phyloP scores from a whole-genome alignment of 176 grass and related monocot species.

The Hyparrhenia diplandra region DNA sequence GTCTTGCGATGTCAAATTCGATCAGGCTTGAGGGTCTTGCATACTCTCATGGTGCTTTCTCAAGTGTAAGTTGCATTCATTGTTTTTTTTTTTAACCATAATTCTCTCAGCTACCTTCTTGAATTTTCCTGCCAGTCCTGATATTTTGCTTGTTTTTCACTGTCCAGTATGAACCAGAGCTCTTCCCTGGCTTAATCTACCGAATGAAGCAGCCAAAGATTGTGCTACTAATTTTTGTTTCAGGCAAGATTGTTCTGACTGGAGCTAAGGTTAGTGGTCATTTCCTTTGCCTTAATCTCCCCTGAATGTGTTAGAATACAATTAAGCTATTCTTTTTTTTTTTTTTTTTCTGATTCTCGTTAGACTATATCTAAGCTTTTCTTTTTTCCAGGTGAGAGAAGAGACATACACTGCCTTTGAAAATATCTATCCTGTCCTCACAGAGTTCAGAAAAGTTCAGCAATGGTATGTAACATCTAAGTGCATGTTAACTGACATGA shows the following conservation, averaged over 20 bases:
- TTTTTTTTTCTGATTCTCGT: background rate
- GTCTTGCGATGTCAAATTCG: conserved; percentile 92
- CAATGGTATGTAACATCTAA: conserved; percentile 43
- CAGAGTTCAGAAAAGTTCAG: conserved; percentile 68
- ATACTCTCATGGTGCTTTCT: conserved; percentile 92
- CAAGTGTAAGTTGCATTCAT: conserved; percentile 51
- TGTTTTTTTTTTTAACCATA: background rate
- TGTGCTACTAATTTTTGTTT: conserved; percentile 92
- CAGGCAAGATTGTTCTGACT: conserved; percentile 91
- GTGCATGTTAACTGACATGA: background rate
- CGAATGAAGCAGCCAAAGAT: conserved; percentile 94
- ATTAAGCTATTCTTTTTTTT: background rate
- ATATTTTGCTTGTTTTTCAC: background rate
- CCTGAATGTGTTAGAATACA: background rate
- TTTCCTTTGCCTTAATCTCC: background rate
- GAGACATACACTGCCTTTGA: conserved; percentile 81
- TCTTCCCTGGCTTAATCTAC: conserved; percentile 89
- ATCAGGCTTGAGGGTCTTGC: conserved; percentile 91
- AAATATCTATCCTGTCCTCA: conserved; percentile 76
- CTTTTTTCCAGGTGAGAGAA: conserved; percentile 53
- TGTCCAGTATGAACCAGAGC: conserved; percentile 75
- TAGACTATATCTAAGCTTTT: background rate
- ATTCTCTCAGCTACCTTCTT: background rate
- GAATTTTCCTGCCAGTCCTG: background rate
- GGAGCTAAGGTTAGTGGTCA: conserved; percentile 64